A percentile compares a stretch with the other conserved stretches of the same genome.
These are phyloP conservation scores for Naganishia vaughanmartiniae DNA, from an alignment of 768 basidiomycete species.

Conservation along the genomic window DNA sequence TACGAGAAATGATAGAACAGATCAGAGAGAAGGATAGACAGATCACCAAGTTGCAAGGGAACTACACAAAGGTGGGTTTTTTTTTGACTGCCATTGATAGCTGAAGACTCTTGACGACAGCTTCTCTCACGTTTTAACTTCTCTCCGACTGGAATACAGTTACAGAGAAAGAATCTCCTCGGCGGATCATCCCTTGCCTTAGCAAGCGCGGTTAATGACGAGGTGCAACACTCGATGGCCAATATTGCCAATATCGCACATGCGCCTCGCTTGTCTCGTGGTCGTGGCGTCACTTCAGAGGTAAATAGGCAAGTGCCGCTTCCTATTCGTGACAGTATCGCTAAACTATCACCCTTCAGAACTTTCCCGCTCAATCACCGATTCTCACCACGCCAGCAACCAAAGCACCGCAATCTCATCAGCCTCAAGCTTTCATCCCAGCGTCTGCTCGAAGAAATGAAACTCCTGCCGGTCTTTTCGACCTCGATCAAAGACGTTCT, in stretches of 20 bases:
- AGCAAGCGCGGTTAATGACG: conserved; percentile 13
- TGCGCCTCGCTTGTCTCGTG: background rate
- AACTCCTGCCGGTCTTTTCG: background rate
- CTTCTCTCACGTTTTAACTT: too few relatives aligned
- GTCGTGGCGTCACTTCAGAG: background rate
- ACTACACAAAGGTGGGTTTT: conserved; percentile 23
- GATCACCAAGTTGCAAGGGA: conserved; percentile 26
- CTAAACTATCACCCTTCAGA: background rate
- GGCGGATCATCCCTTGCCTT: conserved; percentile 23
- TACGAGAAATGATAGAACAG: conserved; percentile 25
- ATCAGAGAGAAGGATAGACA: conserved; percentile 33
- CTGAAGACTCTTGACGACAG: background rate
- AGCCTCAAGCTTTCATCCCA: conserved; percentile 26
- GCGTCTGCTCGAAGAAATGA: background rate
- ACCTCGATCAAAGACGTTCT: background rate
- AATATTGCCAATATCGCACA: background rate
- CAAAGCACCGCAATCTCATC: conserved; percentile 19
- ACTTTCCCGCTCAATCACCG: background rate
- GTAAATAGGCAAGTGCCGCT: background rate
- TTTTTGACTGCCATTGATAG: background rate
- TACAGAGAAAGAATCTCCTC: conserved; percentile 30
- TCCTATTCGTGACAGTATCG: background rate
- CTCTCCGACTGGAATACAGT: background rate
- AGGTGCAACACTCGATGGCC: conserved; percentile 24
- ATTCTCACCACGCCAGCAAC: background rate